Percentiles rank a stretch among this genome's conserved stretches.
These are phyloP conservation scores for Pseudocercospora vitis DNA, from an alignment of 2,329 filamentous ascomycete species.

Conservation along the genomic window DNA sequence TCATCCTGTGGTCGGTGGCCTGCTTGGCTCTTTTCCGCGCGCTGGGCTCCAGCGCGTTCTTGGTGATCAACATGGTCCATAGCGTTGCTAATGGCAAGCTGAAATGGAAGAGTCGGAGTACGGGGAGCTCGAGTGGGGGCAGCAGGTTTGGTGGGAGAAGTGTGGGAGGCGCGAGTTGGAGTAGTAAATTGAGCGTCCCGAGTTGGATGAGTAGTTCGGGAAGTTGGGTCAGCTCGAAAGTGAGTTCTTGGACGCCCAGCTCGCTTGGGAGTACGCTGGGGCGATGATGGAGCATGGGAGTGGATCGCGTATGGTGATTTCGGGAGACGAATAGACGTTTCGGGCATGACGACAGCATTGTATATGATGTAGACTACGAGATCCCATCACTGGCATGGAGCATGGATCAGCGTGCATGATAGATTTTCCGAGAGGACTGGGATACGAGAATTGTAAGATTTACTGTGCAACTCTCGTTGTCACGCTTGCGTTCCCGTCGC, in stretches of 20 bases:
- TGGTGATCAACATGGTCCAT: slow-evolving; percentile 79
- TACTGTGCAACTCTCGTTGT: no score
- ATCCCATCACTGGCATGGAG: no score
- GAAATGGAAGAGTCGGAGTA: slow-evolving; percentile 47
- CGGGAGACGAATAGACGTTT: background rate
- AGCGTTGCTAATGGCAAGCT: slow-evolving; percentile 83
- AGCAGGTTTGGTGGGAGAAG: slow-evolving; percentile 32
- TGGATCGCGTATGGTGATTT: no score
- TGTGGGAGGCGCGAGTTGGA: slow-evolving; percentile 39
- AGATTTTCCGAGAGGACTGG: no score
- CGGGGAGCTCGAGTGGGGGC: slow-evolving; percentile 15
- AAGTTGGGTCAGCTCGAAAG: slow-evolving; percentile 41
- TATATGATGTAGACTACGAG: no score
- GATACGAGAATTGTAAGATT: no score
- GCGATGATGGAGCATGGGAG: slow-evolving; percentile 1
- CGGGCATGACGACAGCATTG: no score
- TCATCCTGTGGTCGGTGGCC: slow-evolving; percentile 92
- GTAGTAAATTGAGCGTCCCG: slow-evolving; percentile 41
- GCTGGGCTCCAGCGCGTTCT: slow-evolving; percentile 76
- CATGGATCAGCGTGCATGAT: no score
- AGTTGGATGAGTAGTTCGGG: slow-evolving; percentile 39
- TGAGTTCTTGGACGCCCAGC: slow-evolving; percentile 35
- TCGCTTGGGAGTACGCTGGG: slow-evolving; percentile 33
- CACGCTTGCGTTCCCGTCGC: no score
- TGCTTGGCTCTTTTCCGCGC: slow-evolving; percentile 83